phyloP scores from a whole-genome alignment of 140 eudicot species.

The Oenanthe javanica region DNA sequence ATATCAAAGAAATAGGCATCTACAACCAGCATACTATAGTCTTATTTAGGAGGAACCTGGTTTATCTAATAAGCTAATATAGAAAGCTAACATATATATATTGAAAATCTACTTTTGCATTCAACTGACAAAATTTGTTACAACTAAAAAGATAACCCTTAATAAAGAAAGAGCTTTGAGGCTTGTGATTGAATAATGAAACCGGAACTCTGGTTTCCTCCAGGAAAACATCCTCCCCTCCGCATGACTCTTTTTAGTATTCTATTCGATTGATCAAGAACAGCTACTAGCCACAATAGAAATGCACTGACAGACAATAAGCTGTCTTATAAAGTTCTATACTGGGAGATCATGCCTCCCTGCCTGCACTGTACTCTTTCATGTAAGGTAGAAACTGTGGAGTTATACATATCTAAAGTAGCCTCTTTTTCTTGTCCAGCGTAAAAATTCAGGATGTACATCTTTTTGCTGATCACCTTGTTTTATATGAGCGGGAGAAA shows the following conservation, averaged over 20 bases:
- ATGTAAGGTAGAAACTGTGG: neutral
- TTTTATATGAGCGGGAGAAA: conserved; percentile 71
- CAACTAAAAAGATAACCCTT: neutral
- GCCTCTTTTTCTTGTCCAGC: conserved; percentile 28
- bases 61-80: neutral
- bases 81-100: neutral
- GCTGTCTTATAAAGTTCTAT: neutral
- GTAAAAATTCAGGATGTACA: conserved; percentile 72
- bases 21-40: neutral
- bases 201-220: neutral
- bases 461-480: conserved; percentile 72
- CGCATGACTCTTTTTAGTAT: neutral
- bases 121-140: too few relatives aligned
- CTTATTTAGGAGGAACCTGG: neutral
- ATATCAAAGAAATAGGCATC: neutral
- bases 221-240: neutral
- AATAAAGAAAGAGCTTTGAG: neutral
- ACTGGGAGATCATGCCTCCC: neutral
- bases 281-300: neutral
- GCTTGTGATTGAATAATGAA: neutral
- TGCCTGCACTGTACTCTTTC: conserved; percentile 3
- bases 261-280: neutral
- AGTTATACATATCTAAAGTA: neutral
- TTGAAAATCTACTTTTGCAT: neutral
- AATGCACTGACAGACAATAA: neutral